Evolutionary conservation across 2,329 filamentous ascomycete species (phyloP).

Genomic region (Penicillium frequentans): DNA sequence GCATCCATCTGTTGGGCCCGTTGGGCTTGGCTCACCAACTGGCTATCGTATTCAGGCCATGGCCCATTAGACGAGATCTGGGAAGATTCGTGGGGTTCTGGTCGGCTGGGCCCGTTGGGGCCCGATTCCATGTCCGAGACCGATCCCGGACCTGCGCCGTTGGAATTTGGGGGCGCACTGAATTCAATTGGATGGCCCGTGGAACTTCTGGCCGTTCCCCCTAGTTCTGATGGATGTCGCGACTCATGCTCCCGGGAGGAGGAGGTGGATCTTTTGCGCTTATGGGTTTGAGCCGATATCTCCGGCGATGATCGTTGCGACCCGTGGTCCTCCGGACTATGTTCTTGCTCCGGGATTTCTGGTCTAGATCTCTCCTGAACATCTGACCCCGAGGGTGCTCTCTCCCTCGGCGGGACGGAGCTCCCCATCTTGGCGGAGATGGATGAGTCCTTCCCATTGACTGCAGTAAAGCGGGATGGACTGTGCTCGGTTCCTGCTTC

Average conservation of each 20-base stretch:
- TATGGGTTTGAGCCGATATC: slow-evolving; percentile 43
- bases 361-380: not conserved
- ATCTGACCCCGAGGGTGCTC: not conserved
- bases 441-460: slow-evolving; percentile 42
- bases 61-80: slow-evolving; percentile 29
- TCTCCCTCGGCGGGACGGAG: not conserved
- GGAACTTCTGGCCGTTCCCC: slow-evolving; percentile 28
- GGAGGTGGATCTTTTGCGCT: slow-evolving; percentile 68
- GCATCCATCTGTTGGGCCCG: slow-evolving; percentile 45
- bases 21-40: slow-evolving; percentile 47
- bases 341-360: not conserved
- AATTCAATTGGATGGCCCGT: slow-evolving; percentile 38
- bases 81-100: slow-evolving; percentile 32
- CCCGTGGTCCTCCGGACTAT: slow-evolving; percentile 13
- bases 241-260: slow-evolving; percentile 43
- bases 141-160: slow-evolving; percentile 18
- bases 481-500: slow-evolving; percentile 41
- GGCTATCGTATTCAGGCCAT: slow-evolving; percentile 44
- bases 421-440: slow-evolving; percentile 6
- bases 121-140: slow-evolving; percentile 20
- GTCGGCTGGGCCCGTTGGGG: slow-evolving; percentile 22
- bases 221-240: slow-evolving; percentile 35
- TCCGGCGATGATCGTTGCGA: slow-evolving; percentile 28
- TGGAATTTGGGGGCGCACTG: slow-evolving; percentile 20
- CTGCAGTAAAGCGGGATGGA: slow-evolving; percentile 47